These are phyloP conservation scores for Yamadazyma trypodendri DNA, from an alignment of 1,139 yeast species.

Conservation along the genomic window DNA sequence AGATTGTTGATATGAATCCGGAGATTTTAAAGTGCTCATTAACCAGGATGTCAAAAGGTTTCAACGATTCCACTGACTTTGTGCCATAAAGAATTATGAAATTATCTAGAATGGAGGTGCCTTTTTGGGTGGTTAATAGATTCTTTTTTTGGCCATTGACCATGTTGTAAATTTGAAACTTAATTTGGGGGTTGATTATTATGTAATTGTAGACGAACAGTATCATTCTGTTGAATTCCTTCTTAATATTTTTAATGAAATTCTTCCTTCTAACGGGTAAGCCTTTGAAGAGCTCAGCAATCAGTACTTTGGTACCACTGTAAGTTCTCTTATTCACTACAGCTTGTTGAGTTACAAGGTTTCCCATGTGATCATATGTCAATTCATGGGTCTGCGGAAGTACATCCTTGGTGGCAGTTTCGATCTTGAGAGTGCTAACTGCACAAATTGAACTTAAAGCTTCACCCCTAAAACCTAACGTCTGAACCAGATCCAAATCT, in stretches of 20 bases:
- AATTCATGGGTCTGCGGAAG: conserved; percentile 61
- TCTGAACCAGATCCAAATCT: conserved; percentile 51
- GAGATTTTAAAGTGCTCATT: conserved; percentile 29
- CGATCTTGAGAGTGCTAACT: conserved; percentile 52
- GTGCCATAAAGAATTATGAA: conserved; percentile 71
- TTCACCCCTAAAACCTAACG: conserved; percentile 84
- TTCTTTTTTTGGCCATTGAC: conserved; percentile 49
- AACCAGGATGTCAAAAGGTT: conserved; percentile 40
- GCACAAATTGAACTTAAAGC: conserved; percentile 75
- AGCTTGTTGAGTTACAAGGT: conserved; percentile 29
- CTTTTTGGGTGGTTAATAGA: conserved; percentile 52
- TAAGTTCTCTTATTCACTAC: conserved; percentile 44
- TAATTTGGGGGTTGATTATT: conserved; percentile 54
- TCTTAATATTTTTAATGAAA: conserved; percentile 61
- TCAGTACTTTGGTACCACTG: conserved; percentile 56
- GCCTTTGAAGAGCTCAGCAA: conserved; percentile 55
- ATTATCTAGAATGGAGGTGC: conserved; percentile 42
- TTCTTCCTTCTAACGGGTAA: conserved; percentile 77
- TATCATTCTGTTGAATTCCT: conserved; percentile 71
- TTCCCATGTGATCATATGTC: conserved; percentile 55
- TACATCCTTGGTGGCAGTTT: conserved; percentile 50
- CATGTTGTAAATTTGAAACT: conserved; percentile 58
- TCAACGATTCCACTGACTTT: conserved; percentile 56
- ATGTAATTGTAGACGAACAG: conserved; percentile 66
- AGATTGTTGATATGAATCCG: conserved; percentile 73